Conservation (phyloP, 805 yeast genomes). For the Candida koratica region DNA sequence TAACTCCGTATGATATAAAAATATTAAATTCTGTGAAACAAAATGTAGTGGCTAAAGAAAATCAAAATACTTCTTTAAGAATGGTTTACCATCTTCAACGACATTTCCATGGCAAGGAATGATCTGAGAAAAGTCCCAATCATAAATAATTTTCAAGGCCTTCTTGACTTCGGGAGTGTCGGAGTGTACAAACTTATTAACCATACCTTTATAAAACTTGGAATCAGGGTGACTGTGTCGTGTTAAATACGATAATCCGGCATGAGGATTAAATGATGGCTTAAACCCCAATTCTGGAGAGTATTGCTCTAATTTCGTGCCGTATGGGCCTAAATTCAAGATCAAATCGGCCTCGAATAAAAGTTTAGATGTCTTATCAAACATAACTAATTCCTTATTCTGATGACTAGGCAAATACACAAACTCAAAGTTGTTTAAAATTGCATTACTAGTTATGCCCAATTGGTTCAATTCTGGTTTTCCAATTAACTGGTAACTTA, state of each 20-base stretch:
- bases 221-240: slow-evolving; percentile 39
- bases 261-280: slow-evolving; percentile 37
- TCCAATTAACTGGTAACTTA: slow-evolving; percentile 33
- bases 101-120: slow-evolving; percentile 61
- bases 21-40: too few species aligned
- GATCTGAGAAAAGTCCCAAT: slow-evolving; percentile 47
- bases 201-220: slow-evolving; percentile 8
- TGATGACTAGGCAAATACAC: slow-evolving; percentile 52
- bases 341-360: slow-evolving; percentile 58
- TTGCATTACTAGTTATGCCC: slow-evolving; percentile 35
- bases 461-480: slow-evolving; percentile 21
- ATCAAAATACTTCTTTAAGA: slow-evolving; percentile 19
- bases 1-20: too few species aligned
- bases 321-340: slow-evolving; percentile 51
- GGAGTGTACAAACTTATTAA: slow-evolving; percentile 9
- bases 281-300: slow-evolving; percentile 44
- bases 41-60: slow-evolving; percentile 9
- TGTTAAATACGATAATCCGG: slow-evolving; percentile 41
- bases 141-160: slow-evolving; percentile 26
- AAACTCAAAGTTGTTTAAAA: slow-evolving; percentile 46
- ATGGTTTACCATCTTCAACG: slow-evolving; percentile 37
- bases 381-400: slow-evolving; percentile 58
- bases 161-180: slow-evolving; percentile 7
- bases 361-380: slow-evolving; percentile 44
- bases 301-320: slow-evolving; percentile 40